phyloP scores from a whole-genome alignment of 2,329 filamentous ascomycete species.

The Pseudogymnoascus sp. region DNA sequence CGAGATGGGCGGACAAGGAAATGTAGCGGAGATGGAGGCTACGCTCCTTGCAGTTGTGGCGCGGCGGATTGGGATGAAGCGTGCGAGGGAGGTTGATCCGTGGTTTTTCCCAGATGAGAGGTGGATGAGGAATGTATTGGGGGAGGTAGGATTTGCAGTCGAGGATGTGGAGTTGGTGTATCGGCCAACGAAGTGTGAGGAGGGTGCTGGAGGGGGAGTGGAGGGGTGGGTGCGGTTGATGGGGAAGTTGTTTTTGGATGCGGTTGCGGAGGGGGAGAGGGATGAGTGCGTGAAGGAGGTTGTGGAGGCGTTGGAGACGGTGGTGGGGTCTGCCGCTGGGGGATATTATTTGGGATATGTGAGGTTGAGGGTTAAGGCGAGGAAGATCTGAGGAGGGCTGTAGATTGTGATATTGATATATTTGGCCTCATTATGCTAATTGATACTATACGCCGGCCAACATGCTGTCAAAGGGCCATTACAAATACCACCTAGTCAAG shows the following conservation, averaged over 20 bases:
- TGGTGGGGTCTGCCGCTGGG: slow-evolving; percentile 50
- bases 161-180: slow-evolving; percentile 55
- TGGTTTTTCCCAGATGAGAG: slow-evolving; percentile 67
- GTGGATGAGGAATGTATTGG: slow-evolving; percentile 42
- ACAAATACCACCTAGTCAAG: slow-evolving; percentile 21
- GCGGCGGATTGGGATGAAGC: slow-evolving; percentile 43
- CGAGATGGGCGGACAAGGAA: slow-evolving; percentile 66
- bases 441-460: neutral
- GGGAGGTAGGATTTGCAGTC: slow-evolving; percentile 30
- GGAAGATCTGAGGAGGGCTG: slow-evolving; percentile 26
- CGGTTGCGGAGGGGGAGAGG: slow-evolving; percentile 39
- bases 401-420: neutral
- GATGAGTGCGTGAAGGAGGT: slow-evolving; percentile 49
- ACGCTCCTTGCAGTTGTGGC: slow-evolving; percentile 48
- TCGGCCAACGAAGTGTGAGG: slow-evolving; percentile 50
- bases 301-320: slow-evolving; percentile 45
- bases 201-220: slow-evolving; percentile 51
- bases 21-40: slow-evolving; percentile 55
- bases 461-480: neutral
- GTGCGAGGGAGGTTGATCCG: slow-evolving; percentile 45
- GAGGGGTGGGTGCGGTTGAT: slow-evolving; percentile 61
- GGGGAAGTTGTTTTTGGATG: slow-evolving; percentile 51
- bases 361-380: slow-evolving; percentile 43
- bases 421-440: neutral
- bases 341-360: slow-evolving; percentile 52